Evolutionary conservation across 805 yeast genomes (phyloP), one percentile per base, ranked within the genome.

Genomic region (Kazachstania kunashirensis): DNA sequence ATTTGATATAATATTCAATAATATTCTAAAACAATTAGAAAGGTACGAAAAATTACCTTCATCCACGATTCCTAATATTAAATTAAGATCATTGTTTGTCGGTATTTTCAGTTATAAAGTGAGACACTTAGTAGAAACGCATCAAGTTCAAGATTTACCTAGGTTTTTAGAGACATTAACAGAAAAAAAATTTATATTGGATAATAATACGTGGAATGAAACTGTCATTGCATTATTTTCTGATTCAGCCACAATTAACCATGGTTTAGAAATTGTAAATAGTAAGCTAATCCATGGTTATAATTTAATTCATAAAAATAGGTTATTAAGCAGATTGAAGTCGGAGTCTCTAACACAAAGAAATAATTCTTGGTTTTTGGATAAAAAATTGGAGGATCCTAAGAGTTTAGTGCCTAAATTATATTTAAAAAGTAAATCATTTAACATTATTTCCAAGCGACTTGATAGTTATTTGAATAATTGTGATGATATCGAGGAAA

Each of bases 271-370:
- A 6, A 36, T 57, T 10, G 49, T 55, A 15, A 59, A 65, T 34
- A 45, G 45, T 6, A 55, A 45, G 23, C 42, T 65, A n/a, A 57
- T 65, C 33, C 64, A 63, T 39, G 70, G 70, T 6, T 56, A 43
- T 31, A 57, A 52, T 25, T 43, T 49, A 46, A 58, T 41, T 20
- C 59, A 51, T 37, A 56, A 53, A 33, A 40, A 36, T 19, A 49
- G 60, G 39, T 40, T 43, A 17, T 38, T 50, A 14, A 45, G 37
- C 21, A 48, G 41, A 31, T 15, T 35, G 8, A 36, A 47, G 4
- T 29, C 36, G 13, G 44, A 45, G 19, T 19, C 34, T 2, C 23
- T 36, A 28, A 40, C 39, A 21, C 40, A 48, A 10, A 21, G 44
- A 14, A 20, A 43, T 31, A 38, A 42, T 14, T 33, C 54, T 10